phyloP scores from a whole-genome alignment of 2,329 filamentous ascomycete genomes.

The Ustilaginoidea virens region DNA sequence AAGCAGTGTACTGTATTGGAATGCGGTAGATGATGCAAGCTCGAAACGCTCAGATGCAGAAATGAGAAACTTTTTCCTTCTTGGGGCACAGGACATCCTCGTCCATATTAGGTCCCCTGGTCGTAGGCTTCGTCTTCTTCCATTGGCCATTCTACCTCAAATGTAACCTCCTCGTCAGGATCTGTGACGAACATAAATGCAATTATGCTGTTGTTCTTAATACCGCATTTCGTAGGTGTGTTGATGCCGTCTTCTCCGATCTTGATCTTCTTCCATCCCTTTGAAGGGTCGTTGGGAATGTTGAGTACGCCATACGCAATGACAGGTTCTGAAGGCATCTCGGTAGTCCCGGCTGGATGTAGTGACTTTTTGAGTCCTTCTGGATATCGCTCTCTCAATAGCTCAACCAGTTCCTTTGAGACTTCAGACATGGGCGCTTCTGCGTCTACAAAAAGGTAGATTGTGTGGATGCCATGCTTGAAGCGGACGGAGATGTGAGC shows the following conservation, averaged over 20 bases:
- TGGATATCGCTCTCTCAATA: constrained; percentile 42
- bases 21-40: no score
- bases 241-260: constrained; percentile 18
- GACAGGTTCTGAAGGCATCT: constrained; percentile 23
- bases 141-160: constrained; percentile 29
- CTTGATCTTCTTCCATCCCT: constrained; percentile 34
- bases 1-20: no score
- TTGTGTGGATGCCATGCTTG: constrained; percentile 56
- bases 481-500: constrained; percentile 51
- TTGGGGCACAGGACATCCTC: no score
- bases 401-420: constrained; percentile 40
- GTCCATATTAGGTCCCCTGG: no score
- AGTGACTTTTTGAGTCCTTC: constrained; percentile 28
- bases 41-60: no score
- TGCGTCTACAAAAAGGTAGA: constrained; percentile 51
- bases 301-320: constrained; percentile 32
- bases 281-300: constrained; percentile 25
- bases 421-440: constrained; percentile 39
- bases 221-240: constrained; percentile 24
- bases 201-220: constrained; percentile 31
- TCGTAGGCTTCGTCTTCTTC: constrained; percentile 25
- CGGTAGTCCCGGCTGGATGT: constrained; percentile 16
- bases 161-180: constrained; percentile 22
- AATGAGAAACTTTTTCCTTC: no score
- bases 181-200: constrained; percentile 32